These are phyloP conservation scores for Penicillium carneum DNA, from an alignment of 2,329 filamentous ascomycete species.

Conservation along the genomic window DNA sequence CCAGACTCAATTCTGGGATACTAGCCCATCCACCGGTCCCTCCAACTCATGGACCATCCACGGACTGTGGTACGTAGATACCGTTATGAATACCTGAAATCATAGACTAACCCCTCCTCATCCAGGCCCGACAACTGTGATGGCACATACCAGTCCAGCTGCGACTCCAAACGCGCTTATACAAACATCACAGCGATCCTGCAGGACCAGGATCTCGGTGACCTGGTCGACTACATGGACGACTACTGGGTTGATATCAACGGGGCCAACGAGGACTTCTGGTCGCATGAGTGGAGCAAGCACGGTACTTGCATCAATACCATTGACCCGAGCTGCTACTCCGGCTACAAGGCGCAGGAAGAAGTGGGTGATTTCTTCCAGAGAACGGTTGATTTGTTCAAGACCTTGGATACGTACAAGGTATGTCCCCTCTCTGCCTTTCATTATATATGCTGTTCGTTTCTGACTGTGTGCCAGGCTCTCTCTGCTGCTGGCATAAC, in stretches of 20 bases:
- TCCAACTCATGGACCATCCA: constrained; percentile 66
- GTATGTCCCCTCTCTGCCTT: constrained; percentile 33
- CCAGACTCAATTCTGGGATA: constrained; percentile 69
- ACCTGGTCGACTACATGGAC: constrained; percentile 64
- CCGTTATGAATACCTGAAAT: neutral
- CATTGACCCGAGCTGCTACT: constrained; percentile 70
- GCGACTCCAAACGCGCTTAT: constrained; percentile 63
- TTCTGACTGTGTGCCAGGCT: constrained; percentile 46
- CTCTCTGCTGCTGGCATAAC: constrained; percentile 63
- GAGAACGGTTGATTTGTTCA: constrained; percentile 62
- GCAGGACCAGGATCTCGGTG: constrained; percentile 56
- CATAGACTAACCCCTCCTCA: neutral
- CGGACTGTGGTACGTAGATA: constrained; percentile 58
- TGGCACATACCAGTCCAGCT: constrained; percentile 63
- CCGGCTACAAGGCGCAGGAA: constrained; percentile 60
- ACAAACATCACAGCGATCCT: constrained; percentile 65
- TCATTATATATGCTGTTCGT: neutral
- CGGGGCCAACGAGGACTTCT: constrained; percentile 65
- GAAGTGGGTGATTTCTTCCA: constrained; percentile 67
- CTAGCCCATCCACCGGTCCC: constrained; percentile 61
- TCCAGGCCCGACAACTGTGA: constrained; percentile 62
- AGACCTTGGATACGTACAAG: constrained; percentile 63
- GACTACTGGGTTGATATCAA: constrained; percentile 67
- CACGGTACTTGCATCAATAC: constrained; percentile 76
- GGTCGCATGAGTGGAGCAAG: constrained; percentile 75